Base-by-base conservation (phyloP, 805 yeast species). In the Ogataea salicorniae region DNA sequence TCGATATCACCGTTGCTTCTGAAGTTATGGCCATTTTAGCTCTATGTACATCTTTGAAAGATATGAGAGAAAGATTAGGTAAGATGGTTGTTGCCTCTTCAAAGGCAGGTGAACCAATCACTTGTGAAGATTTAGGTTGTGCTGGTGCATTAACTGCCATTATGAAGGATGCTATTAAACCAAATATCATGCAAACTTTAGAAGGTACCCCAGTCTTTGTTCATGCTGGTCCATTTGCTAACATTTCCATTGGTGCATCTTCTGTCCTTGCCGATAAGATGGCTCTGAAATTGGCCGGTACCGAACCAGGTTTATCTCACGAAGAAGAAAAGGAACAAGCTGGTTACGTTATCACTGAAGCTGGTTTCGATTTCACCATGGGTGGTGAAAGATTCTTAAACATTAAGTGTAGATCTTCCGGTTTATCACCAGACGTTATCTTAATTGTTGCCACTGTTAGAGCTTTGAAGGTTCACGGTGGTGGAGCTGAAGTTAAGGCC, bases 361-460 rank as follows among this genome's bases (percentile, higher is more conserved):
- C 98, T 37, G 99, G 99, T 45, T 92, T 92, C 71, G 98, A 92
- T 70, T 92, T 94, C 75, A 92, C 97, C 42, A 92, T 92, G 98
- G 99, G 99, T 56, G 98, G 98, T 58, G 99, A 92, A 74, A 80
- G 98, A 62, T 92, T 92, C 72, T 80, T 92, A 70, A 89, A 92
- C 74, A 92, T 92, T 18, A 92, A 92, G 73, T 90, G 97, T 69
- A 83, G 98, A 66, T 77, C 95, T 17, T 85, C 95, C 37, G 97
- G 96, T 5, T 75, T 87, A 49, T 71, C 75, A 37, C 98, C 98
- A 36, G 95, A 91, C 65, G 86, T 86, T 37, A 92, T 92, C 47
- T 96, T 92, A 39, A 80, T 92, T 59, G 98, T 92, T 49, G 97
- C 97, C 36, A 92, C 98, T 34, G 94, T 92, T 3, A 78, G 97